Evolutionary conservation across 352 stramenopile species (phyloP).

Genomic region (Phytophthora cryptogea): DNA sequence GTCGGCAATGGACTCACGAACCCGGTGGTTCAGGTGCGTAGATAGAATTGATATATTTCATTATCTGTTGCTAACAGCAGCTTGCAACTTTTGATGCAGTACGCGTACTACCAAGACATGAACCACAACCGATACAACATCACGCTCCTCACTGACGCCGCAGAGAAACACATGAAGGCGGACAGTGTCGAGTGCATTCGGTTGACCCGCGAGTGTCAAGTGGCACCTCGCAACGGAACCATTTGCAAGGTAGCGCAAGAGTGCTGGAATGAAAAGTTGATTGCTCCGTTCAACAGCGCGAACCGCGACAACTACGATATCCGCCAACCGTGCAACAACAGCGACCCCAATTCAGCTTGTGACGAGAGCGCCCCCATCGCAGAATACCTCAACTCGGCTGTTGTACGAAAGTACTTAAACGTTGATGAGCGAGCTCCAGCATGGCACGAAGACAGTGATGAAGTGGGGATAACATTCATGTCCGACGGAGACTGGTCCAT

Average conservation of each 20-base stretch:
- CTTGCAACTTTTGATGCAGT: slow-evolving; percentile 19
- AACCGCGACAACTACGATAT: slow-evolving; percentile 62
- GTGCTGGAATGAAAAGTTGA: slow-evolving; percentile 50
- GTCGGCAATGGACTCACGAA: slow-evolving; percentile 64
- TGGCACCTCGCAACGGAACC: slow-evolving; percentile 19
- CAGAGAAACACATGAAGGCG: slow-evolving; percentile 41
- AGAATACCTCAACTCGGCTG: slow-evolving; percentile 64
- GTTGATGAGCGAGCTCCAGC: slow-evolving; percentile 33
- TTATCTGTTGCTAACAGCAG: background rate
- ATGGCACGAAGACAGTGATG: slow-evolving; percentile 90
- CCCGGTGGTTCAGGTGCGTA: slow-evolving; percentile 38
- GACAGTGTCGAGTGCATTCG: slow-evolving; percentile 45
- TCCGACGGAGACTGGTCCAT: slow-evolving; percentile 91
- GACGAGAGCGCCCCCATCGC: slow-evolving; percentile 53
- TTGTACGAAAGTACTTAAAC: slow-evolving; percentile 36
- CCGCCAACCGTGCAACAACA: slow-evolving; percentile 34
- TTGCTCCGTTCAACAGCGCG: slow-evolving; percentile 39
- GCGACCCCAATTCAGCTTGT: slow-evolving; percentile 36
- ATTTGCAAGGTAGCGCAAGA: slow-evolving; percentile 36
- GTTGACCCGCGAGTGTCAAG: slow-evolving; percentile 40
- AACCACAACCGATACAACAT: slow-evolving; percentile 62
- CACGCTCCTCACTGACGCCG: slow-evolving; percentile 33
- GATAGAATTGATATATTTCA: background rate
- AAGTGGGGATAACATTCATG: slow-evolving; percentile 86
- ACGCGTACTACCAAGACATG: slow-evolving; percentile 55